A percentile compares a stretch with the other conserved stretches of the same genome.
These are phyloP conservation scores for Aspergillus awamori DNA, from an alignment of 2,329 filamentous ascomycete genomes.

Conservation along the genomic window DNA sequence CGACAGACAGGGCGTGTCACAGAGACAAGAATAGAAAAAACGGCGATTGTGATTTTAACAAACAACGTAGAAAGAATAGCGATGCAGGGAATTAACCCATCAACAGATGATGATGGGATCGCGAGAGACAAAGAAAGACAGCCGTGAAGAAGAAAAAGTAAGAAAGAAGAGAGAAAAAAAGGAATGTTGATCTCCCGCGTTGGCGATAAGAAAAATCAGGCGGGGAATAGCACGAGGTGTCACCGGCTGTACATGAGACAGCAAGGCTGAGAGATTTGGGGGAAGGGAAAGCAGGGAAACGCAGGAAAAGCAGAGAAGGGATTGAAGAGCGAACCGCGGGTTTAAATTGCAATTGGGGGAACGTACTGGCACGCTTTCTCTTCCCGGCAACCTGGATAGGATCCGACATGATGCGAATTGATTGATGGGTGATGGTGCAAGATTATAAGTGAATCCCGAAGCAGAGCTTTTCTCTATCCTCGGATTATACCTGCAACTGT, in stretches of 20 bases:
- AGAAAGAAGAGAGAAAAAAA: neutral
- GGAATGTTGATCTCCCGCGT: slow-evolving; percentile 5
- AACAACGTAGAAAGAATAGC: neutral
- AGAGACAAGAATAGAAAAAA: neutral
- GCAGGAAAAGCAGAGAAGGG: neutral
- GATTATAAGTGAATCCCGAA: neutral
- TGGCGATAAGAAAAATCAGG: neutral
- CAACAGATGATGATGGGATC: too few relatives aligned
- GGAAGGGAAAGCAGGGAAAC: neutral
- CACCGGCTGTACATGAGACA: neutral
- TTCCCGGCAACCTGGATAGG: slow-evolving; percentile 37
- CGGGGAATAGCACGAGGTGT: neutral
- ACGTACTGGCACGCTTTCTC: slow-evolving; percentile 46
- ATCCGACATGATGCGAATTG: slow-evolving; percentile 36
- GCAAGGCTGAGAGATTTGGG: neutral
- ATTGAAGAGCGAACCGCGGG: neutral
- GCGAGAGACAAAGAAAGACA: neutral
- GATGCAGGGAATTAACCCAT: neutral
- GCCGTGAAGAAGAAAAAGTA: neutral
- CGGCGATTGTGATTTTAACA: too few relatives aligned
- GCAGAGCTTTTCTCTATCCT: neutral
- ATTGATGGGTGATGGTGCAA: neutral
- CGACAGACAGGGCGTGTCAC: neutral
- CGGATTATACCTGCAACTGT: too few relatives aligned
- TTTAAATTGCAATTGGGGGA: neutral